phyloP scores from a whole-genome alignment of 208 protist genomes.

The Wallacemonas collosoma region DNA sequence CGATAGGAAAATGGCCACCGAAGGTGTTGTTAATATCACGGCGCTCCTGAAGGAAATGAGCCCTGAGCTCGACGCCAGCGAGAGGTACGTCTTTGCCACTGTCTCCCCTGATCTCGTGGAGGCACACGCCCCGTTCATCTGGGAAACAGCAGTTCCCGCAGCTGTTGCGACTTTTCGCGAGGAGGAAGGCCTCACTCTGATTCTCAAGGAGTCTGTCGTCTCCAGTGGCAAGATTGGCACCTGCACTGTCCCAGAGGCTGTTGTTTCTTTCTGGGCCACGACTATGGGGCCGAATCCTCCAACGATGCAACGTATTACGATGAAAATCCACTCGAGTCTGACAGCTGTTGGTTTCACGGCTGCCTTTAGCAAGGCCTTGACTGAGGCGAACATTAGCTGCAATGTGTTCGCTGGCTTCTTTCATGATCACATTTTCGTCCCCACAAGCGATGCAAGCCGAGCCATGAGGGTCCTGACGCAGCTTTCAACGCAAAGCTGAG shows the following conservation, averaged over 20 bases:
- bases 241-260: neutral
- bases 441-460: slow-evolving; percentile 6
- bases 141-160: slow-evolving; percentile 13
- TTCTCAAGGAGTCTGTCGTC: slow-evolving; percentile 29
- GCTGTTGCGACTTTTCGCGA: slow-evolving; percentile 29
- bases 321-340: slow-evolving; percentile 50
- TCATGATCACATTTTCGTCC: slow-evolving; percentile 58
- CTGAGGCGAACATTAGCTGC: slow-evolving; percentile 42
- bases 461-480: slow-evolving; percentile 24
- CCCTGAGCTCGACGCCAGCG: slow-evolving; percentile 21
- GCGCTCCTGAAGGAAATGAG: slow-evolving; percentile 32
- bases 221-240: neutral
- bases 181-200: slow-evolving; percentile 35
- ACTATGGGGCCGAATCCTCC: slow-evolving; percentile 10
- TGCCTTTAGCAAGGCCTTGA: slow-evolving; percentile 41
- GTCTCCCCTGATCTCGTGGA: slow-evolving; percentile 18
- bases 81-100: slow-evolving; percentile 28
- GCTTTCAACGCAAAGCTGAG: slow-evolving; percentile 13
- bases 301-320: slow-evolving; percentile 47
- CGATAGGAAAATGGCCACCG: neutral
- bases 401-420: slow-evolving; percentile 51
- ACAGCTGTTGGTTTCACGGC: slow-evolving; percentile 48
- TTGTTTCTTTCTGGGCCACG: slow-evolving; percentile 6
- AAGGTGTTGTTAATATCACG: slow-evolving; percentile 25
- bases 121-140: slow-evolving; percentile 12